Evolutionary conservation across 805 yeast genomes (phyloP), one percentile per base, ranked within the genome.

Genomic region (Candida odintsovae): DNA sequence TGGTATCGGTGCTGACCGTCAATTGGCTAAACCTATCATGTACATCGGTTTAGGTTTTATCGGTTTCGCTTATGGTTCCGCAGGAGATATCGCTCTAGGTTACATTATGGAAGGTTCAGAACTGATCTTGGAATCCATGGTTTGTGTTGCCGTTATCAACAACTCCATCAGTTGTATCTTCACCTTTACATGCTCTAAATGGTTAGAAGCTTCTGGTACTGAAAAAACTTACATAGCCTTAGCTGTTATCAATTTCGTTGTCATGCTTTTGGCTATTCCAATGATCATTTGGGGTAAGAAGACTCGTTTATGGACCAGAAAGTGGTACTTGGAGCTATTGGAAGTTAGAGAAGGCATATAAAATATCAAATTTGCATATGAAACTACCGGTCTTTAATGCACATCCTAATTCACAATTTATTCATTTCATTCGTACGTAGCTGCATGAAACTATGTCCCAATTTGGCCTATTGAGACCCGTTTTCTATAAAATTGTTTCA

Each of bases 101-200:
- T 82, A 82, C 48, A 66, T 80, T 50, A 80, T 82, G 85, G 84
- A 80, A 52, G 82, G 82, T 51, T 86, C 87, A 1, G 86, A 80
- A 40, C 76, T 82, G 75, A 79, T 82, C 46, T 67, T 82, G 53
- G 86, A 82, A 63, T 82, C 84, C 54, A 80, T 82, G 86, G 80
- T 80, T 22, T 85, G 86, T 46, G 85, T 83, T 22, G 67, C 72
- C 20, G 73, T 81, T 45, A 81, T 82, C 56, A 82, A 82, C 62
- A 82, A 82, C 62, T 68, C 76, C 49, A 72, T 82, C 52, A 83
- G 83, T 16, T 79, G 86, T 58, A 71, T 81, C 41, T 82, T 82
- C 61, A 82, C 87, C 0, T 82, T 82, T 59, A 72, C 77, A 4
- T 82, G 86, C 55, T 77, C 84, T 1, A 67, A 73, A 21, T 78